phyloP scores from a whole-genome alignment of 2,329 filamentous ascomycete species.

The Exophiala spinifera region DNA sequence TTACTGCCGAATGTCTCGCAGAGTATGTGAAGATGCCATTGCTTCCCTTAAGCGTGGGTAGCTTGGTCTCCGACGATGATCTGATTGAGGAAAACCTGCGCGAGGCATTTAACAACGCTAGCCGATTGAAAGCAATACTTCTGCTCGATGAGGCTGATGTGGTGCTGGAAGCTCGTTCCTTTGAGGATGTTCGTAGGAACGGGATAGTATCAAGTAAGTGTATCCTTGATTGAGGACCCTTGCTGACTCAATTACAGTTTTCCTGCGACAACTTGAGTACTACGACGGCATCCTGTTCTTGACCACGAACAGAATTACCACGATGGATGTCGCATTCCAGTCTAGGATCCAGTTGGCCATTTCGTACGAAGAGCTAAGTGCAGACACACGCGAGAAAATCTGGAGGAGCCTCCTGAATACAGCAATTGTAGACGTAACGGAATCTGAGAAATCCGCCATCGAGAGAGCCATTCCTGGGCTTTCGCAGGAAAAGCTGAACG shows the following conservation, averaged over 20 bases:
- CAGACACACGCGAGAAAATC: background rate
- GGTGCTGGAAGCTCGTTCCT: slow-evolving; percentile 9
- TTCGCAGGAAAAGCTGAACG: slow-evolving; percentile 9
- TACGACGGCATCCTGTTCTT: slow-evolving; percentile 34
- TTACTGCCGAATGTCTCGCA: slow-evolving; percentile 34
- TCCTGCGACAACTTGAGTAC: slow-evolving; percentile 30
- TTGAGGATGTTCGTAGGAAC: slow-evolving; percentile 16
- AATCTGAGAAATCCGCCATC: slow-evolving; percentile 7
- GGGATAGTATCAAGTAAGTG: slow-evolving; percentile 7
- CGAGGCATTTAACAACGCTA: slow-evolving; percentile 9
- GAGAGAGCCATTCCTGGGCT: slow-evolving; percentile 1
- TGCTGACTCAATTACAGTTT: slow-evolving; percentile 9
- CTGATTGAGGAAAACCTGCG: slow-evolving; percentile 1
- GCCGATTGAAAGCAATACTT: slow-evolving; percentile 13
- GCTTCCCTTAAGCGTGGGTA: slow-evolving; percentile 31
- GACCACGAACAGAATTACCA: slow-evolving; percentile 34
- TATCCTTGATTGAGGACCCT: no score
- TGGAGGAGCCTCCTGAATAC: slow-evolving; percentile 6
- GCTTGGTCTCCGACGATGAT: slow-evolving; percentile 31
- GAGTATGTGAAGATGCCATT: slow-evolving; percentile 32
- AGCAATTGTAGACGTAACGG: slow-evolving; percentile 1
- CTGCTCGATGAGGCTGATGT: slow-evolving; percentile 19
- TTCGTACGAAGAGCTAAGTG: slow-evolving; percentile 43
- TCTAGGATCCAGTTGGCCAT: slow-evolving; percentile 44
- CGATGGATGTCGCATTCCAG: slow-evolving; percentile 36